Evolutionary conservation across 139 green algal species (phyloP).

Genomic region (Mychonastes homosphaera): DNA sequence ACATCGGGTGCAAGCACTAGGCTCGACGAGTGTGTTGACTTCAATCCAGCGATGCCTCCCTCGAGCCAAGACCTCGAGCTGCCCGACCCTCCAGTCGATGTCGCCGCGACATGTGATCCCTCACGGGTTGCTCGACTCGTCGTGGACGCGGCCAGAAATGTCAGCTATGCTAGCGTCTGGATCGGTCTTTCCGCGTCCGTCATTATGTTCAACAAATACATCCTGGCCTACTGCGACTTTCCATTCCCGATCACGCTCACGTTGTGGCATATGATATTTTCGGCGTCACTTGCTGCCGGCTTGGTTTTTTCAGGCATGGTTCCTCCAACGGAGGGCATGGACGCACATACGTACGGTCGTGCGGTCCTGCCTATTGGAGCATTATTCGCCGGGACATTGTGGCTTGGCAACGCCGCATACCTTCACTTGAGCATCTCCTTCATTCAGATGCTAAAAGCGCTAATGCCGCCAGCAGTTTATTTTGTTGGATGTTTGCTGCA

Average conservation of each 20-base stretch:
- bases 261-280: constrained; percentile 44
- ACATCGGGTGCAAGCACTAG: too few relatives aligned
- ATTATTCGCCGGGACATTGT: constrained; percentile 52
- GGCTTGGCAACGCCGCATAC: constrained; percentile 89
- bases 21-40: too few relatives aligned
- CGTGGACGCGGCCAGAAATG: too few relatives aligned
- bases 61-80: too few relatives aligned
- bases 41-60: too few relatives aligned
- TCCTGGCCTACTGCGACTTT: constrained; percentile 45
- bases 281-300: constrained; percentile 19
- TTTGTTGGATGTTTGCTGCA: constrained; percentile 33
- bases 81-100: too few relatives aligned
- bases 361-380: constrained; percentile 10
- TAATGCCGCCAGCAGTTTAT: constrained; percentile 31
- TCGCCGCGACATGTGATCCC: too few relatives aligned
- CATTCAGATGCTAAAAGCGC: constrained; percentile 87
- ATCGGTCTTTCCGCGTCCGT: constrained; percentile 31
- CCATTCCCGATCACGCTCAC: constrained; percentile 54
- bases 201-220: constrained; percentile 65
- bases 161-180: too few relatives aligned
- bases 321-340: constrained; percentile 13
- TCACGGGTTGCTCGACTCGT: too few relatives aligned
- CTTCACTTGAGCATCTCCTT: constrained; percentile 87
- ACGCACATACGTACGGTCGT: constrained; percentile 20
- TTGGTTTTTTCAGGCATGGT: constrained; percentile 24